phyloP scores from a whole-genome alignment of 2,329 filamentous ascomycete genomes.

The Exophiala alcalophila region DNA sequence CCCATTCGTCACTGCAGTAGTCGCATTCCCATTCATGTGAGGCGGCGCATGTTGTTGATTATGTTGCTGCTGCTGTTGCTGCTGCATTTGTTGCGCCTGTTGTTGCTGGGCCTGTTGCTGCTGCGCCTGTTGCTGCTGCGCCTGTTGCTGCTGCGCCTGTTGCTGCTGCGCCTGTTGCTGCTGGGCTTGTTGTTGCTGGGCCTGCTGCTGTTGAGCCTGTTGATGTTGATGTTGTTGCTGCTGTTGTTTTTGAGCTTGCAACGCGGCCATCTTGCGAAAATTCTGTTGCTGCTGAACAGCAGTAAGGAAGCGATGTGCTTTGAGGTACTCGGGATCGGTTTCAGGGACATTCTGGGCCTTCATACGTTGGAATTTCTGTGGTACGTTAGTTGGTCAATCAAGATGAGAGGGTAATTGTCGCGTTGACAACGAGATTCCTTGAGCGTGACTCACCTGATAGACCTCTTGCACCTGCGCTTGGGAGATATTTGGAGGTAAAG shows the following conservation, averaged over 20 bases:
- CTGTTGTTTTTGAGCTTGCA: conserved; percentile 54
- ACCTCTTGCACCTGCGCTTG: conserved; percentile 76
- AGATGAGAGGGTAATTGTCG: conserved; percentile 1
- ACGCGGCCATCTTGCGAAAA: conserved; percentile 57
- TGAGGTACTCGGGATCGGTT: conserved; percentile 83
- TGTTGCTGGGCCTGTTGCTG: conserved; percentile 47
- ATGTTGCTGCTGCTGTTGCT: conserved; percentile 40
- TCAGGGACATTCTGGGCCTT: conserved; percentile 77
- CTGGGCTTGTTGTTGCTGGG: conserved; percentile 44
- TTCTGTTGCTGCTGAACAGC: conserved; percentile 67
- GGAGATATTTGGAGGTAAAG: conserved; percentile 65
- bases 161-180: conserved; percentile 43
- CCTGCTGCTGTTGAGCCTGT: conserved; percentile 46
- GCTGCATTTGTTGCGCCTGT: conserved; percentile 41
- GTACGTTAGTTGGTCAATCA: conserved; percentile 37
- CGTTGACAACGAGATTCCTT: conserved; percentile 8
- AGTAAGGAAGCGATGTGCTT: conserved; percentile 71
- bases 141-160: conserved; percentile 28
- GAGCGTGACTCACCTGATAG: conserved; percentile 45
- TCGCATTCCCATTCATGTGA: conserved; percentile 37
- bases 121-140: conserved; percentile 19
- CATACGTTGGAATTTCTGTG: conserved; percentile 83
- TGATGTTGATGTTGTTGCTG: conserved; percentile 39
- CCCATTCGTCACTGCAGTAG: conserved; percentile 39
- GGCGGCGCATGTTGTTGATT: conserved; percentile 28